phyloP scores from a whole-genome alignment of 495 filamentous ascomycete genomes.

The Pseudevernia furfuracea region DNA sequence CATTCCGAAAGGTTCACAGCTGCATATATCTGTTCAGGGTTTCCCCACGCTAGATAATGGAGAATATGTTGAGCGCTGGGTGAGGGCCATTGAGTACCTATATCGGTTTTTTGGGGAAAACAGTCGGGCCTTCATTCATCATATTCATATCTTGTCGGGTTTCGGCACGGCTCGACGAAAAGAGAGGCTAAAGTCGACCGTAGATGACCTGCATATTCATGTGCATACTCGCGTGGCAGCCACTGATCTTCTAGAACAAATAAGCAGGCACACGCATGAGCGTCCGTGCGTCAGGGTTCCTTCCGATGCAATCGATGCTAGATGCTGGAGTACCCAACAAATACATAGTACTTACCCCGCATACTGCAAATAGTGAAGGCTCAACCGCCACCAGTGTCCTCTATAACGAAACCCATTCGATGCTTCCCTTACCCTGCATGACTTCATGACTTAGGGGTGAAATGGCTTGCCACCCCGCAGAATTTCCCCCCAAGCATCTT shows the following conservation, averaged over 20 bases:
- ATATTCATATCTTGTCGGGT: neutral
- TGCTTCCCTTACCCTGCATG: neutral
- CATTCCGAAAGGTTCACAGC: neutral
- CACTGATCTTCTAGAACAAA: conserved; percentile 6
- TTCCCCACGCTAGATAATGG: neutral
- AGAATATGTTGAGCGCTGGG: neutral
- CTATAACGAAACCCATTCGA: neutral
- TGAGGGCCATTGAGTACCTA: neutral
- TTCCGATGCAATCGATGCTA: conserved; percentile 1
- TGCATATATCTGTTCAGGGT: neutral
- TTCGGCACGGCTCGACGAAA: conserved; percentile 2
- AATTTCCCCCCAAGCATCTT: neutral
- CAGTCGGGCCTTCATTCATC: neutral
- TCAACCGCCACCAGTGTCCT: neutral
- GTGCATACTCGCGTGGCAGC: conserved; percentile 15
- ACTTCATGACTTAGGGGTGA: neutral
- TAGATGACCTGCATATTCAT: conserved; percentile 16
- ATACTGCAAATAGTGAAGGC: neutral
- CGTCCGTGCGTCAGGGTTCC: conserved; percentile 15
- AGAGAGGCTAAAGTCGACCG: conserved; percentile 1
- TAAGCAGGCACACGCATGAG: conserved; percentile 1
- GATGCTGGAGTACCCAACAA: too few species aligned
- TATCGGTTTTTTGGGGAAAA: neutral
- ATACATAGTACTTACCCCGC: neutral
- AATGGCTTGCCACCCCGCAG: neutral